Evolutionary conservation across 2,329 filamentous ascomycete genomes (phyloP).

Genomic region (Colletotrichum plurivorum): DNA sequence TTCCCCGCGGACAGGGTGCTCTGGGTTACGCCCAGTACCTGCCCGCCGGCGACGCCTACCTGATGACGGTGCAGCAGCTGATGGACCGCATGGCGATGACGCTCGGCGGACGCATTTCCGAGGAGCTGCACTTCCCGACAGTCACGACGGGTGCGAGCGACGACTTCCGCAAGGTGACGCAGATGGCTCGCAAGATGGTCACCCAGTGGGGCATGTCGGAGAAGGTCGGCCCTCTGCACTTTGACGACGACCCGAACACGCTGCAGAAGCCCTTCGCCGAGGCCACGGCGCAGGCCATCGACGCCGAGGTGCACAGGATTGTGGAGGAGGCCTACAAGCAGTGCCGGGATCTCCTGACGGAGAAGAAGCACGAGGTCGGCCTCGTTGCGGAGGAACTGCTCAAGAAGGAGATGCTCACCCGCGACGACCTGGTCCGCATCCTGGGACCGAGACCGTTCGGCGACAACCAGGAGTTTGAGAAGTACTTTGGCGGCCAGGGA

Average conservation of each 20-base stretch:
- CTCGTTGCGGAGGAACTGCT: conserved; percentile 94
- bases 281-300: conserved; percentile 91
- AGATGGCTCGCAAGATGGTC: conserved; percentile 97
- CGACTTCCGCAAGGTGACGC: conserved; percentile 98
- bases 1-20: conserved; percentile 93
- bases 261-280: conserved; percentile 97
- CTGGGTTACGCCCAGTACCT: conserved; percentile 98
- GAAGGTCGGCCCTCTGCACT: conserved; percentile 94
- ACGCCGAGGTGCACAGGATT: conserved; percentile 90
- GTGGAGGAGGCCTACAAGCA: conserved; percentile 93
- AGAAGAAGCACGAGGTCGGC: conserved; percentile 90
- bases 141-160: conserved; percentile 96
- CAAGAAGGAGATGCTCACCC: conserved; percentile 88
- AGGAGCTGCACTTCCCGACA: conserved; percentile 96
- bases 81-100: conserved; percentile 99
- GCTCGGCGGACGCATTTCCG: conserved; percentile 92
- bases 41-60: conserved; percentile 90
- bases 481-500: conserved; percentile 83
- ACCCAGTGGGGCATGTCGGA: conserved; percentile 99
- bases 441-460: conserved; percentile 88
- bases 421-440: conserved; percentile 93
- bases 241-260: conserved; percentile 85
- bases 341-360: conserved; percentile 85
- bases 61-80: conserved; percentile 95
- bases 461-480: conserved; percentile 90